Percentiles rank a stretch among this genome's conserved stretches.
Evolutionary conservation across 768 basidiomycete species (phyloP).

Genomic region (Clavulina sp.): DNA sequence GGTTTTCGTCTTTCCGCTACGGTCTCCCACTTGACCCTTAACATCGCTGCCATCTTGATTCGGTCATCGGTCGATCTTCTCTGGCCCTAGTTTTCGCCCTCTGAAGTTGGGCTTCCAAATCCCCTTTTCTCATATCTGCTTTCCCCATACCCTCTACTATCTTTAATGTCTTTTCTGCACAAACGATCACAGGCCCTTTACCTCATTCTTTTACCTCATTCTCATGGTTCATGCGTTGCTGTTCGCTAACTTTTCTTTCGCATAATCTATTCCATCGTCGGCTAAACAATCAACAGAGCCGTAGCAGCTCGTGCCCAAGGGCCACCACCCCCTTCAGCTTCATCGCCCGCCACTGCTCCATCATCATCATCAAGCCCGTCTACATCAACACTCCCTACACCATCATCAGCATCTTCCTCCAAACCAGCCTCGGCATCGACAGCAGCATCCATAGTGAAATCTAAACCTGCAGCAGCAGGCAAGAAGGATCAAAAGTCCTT

Average conservation of each 20-base stretch:
- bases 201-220: too few relatives aligned
- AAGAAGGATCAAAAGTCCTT: constrained; percentile 51
- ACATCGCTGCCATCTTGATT: neutral
- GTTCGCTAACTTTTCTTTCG: too few relatives aligned
- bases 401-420: neutral
- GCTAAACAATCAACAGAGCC: too few relatives aligned
- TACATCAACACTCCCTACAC: constrained; percentile 17
- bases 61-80: neutral
- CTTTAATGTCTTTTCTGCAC: too few relatives aligned
- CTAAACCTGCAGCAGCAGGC: constrained; percentile 14
- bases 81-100: too few relatives aligned
- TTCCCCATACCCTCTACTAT: too few relatives aligned
- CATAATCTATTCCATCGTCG: too few relatives aligned
- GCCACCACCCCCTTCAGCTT: constrained; percentile 15
- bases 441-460: constrained; percentile 1
- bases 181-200: too few relatives aligned
- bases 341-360: constrained; percentile 20
- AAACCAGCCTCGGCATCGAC: too few relatives aligned
- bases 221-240: too few relatives aligned
- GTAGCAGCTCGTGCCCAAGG: constrained; percentile 50
- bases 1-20: neutral
- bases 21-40: too few relatives aligned
- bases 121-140: constrained; percentile 8
- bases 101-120: constrained; percentile 2
- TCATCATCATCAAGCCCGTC: neutral